Percentiles rank a stretch among this genome's conserved stretches.
phyloP scores from a whole-genome alignment of 345 rosid species.

The Eucalyptus erythrocorys region DNA sequence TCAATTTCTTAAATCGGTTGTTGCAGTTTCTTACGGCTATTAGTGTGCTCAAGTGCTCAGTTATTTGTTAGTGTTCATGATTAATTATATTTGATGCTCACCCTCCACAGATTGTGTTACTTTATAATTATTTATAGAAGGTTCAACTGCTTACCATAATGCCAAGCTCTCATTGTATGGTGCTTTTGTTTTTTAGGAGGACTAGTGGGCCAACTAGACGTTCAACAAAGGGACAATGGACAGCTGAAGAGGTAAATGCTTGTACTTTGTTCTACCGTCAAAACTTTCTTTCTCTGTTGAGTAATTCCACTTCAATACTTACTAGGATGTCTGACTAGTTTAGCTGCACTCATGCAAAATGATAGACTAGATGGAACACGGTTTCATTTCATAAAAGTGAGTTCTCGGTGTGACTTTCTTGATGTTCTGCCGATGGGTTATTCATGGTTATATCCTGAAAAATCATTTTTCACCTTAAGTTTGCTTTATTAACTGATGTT shows the following conservation, averaged over 20 bases:
- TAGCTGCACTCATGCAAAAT: neutral
- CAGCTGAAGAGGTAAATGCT: slow-evolving; percentile 77
- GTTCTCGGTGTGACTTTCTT: neutral
- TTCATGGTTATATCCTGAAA: neutral
- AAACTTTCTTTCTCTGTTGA: neutral
- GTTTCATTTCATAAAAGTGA: neutral
- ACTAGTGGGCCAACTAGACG: slow-evolving; percentile 97
- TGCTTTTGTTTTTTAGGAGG: slow-evolving; percentile 39
- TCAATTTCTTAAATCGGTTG: neutral
- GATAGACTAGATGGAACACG: neutral
- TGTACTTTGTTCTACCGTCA: neutral
- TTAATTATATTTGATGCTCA: neutral
- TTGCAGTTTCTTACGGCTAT: neutral
- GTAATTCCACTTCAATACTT: neutral
- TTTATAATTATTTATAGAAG: neutral
- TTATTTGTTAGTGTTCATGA: neutral
- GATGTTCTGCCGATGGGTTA: neutral
- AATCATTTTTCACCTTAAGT: neutral
- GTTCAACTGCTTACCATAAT: neutral
- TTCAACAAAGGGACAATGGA: slow-evolving; percentile 98
- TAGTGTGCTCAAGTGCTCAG: neutral
- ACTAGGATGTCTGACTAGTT: neutral
- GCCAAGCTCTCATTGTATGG: neutral
- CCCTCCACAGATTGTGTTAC: neutral
- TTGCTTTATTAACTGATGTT: neutral